Percentiles rank a stretch among this genome's conserved stretches.
These are phyloP conservation scores for Gomphus bonarii DNA, from an alignment of 1,284 basidiomycete species.

Conservation along the genomic window DNA sequence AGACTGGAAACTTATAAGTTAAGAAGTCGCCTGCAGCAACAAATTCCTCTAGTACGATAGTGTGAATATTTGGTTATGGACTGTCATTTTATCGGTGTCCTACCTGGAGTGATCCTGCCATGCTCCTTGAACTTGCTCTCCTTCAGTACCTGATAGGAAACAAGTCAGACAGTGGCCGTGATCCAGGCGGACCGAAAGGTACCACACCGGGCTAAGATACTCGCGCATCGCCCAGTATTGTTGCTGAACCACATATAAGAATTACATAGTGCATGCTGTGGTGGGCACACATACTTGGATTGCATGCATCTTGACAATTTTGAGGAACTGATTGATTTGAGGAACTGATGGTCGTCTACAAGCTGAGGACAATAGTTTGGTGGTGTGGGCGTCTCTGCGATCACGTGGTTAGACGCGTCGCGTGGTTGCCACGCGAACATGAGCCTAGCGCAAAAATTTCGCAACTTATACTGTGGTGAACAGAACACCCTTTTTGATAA, in stretches of 20 bases:
- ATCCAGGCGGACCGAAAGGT: not conserved
- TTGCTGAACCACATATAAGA: constrained; percentile 34
- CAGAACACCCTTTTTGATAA: not conserved
- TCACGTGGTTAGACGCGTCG: constrained; percentile 5
- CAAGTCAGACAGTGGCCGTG: constrained; percentile 17
- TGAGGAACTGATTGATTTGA: constrained; percentile 11
- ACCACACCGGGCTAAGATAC: constrained; percentile 83
- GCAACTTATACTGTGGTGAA: constrained; percentile 2
- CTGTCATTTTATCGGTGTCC: constrained; percentile 11
- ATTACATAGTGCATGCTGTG: not conserved
- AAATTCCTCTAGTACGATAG: constrained; percentile 69
- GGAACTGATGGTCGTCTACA: constrained; percentile 12
- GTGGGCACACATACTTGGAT: constrained; percentile 41
- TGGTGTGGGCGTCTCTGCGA: constrained; percentile 12
- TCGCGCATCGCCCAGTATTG: constrained; percentile 95
- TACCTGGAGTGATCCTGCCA: constrained; percentile 91
- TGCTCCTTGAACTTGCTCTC: constrained; percentile 99
- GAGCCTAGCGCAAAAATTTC: not conserved
- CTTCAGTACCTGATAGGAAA: constrained; percentile 65
- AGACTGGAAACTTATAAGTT: constrained; percentile 92
- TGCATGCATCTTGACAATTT: constrained; percentile 44
- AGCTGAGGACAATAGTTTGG: constrained; percentile 14
- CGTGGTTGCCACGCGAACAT: constrained; percentile 20
- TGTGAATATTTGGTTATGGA: constrained; percentile 16
- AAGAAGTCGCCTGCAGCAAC: constrained; percentile 93